These are phyloP conservation scores for Solanum lycopersicoides DNA, from an alignment of 257 asterid genomes.

Conservation along the genomic window DNA sequence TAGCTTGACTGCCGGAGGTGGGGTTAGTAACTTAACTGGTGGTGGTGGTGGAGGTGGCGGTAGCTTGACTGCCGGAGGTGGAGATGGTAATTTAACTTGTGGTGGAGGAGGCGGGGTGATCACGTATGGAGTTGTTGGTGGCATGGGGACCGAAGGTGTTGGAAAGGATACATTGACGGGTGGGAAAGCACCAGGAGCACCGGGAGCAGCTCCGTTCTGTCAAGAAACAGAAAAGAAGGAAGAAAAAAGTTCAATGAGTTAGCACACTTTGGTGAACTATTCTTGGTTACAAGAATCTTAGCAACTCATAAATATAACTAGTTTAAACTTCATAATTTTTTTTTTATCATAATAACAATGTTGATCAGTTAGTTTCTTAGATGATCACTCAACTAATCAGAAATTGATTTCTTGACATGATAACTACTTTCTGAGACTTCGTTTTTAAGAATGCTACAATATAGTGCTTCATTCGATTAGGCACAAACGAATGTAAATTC, in stretches of 20 bases:
- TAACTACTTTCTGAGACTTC: too few relatives aligned
- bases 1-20: not conserved
- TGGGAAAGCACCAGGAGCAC: not conserved
- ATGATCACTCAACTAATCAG: too few relatives aligned
- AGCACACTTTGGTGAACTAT: not conserved
- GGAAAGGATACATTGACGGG: not conserved
- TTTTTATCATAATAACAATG: too few relatives aligned
- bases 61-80: too few relatives aligned
- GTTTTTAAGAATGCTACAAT: not conserved
- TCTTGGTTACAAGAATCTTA: not conserved
- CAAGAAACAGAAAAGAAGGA: not conserved
- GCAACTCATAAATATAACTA: not conserved
- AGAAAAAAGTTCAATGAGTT: not conserved
- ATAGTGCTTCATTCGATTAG: not conserved
- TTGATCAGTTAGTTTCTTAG: not conserved
- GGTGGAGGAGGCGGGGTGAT: constrained; percentile 9
- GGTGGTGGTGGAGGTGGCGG: not conserved
- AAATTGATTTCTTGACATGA: too few relatives aligned
- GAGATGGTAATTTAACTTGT: too few relatives aligned
- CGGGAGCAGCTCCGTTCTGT: not conserved
- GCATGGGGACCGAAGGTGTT: not conserved
- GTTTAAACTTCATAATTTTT: not conserved
- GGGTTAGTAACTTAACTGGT: constrained; percentile 5
- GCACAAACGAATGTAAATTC: not conserved
- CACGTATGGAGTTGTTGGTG: not conserved